Conservation (phyloP, 768 basidiomycete species). For the Leccinellum luteum region DNA sequence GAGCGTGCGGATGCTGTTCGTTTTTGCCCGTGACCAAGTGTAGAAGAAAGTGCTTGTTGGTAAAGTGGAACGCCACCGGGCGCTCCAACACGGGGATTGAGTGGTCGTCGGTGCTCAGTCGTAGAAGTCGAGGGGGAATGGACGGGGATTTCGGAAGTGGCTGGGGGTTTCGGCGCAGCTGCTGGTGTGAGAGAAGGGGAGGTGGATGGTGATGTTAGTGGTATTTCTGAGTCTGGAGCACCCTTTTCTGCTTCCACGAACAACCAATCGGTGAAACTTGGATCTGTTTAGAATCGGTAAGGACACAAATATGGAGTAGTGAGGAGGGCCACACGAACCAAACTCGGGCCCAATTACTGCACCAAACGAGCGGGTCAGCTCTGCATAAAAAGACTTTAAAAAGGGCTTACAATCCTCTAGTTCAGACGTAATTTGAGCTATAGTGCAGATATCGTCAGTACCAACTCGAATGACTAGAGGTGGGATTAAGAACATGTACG, state of each 20-base stretch:
- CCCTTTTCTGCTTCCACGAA: conserved; percentile 79
- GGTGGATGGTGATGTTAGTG: conserved; percentile 31
- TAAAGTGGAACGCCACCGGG: conserved; percentile 47
- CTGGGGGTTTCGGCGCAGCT: conserved; percentile 23
- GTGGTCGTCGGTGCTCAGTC: conserved; percentile 33
- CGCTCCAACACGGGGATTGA: conserved; percentile 43
- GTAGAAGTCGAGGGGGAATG: conserved; percentile 18
- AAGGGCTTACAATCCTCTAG: conserved; percentile 67
- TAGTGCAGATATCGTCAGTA: conserved; percentile 8
- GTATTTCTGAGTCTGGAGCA: conserved; percentile 49
- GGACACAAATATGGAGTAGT: not conserved
- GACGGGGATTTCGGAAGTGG: conserved; percentile 29
- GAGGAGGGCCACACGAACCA: conserved; percentile 43
- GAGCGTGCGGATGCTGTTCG: conserved; percentile 65
- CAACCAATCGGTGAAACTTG: conserved; percentile 85
- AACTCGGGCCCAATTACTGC: conserved; percentile 78
- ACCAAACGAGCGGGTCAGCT: conserved; percentile 12
- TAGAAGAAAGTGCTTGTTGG: conserved; percentile 72
- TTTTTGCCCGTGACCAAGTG: conserved; percentile 53
- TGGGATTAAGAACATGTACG: conserved; percentile 21
- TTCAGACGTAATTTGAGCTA: conserved; percentile 86
- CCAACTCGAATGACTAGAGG: not conserved
- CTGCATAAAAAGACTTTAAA: not conserved
- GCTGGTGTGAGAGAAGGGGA: conserved; percentile 22
- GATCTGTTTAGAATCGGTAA: conserved; percentile 47